A percentile compares a stretch with the other conserved stretches of the same genome.
Evolutionary conservation across 2,329 filamentous ascomycete species (phyloP).

Genomic region (Epichloe gansuensis): DNA sequence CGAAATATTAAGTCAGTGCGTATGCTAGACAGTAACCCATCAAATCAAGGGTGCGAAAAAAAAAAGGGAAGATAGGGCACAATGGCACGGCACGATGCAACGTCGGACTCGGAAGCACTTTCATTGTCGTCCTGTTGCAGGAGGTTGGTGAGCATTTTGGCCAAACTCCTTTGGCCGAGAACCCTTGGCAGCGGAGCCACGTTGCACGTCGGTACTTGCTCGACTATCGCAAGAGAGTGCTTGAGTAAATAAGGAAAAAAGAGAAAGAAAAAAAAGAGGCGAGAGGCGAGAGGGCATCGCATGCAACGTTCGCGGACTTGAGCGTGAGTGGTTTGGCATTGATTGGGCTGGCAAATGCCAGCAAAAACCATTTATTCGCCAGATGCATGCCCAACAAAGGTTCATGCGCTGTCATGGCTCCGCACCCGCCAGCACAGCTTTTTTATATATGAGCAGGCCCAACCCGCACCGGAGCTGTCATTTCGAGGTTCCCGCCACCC

Average conservation of each 20-base stretch:
- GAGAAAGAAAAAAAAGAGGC: background rate
- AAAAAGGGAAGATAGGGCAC: too few species aligned
- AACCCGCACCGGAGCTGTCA: conserved; percentile 4
- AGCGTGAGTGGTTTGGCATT: background rate
- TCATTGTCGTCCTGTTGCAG: background rate
- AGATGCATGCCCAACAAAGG: background rate
- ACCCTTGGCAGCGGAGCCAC: conserved; percentile 18
- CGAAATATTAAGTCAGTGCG: too few species aligned
- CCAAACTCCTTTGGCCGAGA: background rate
- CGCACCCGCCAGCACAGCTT: conserved; percentile 4
- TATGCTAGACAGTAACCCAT: too few species aligned
- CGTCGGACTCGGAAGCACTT: background rate
- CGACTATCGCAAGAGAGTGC: background rate
- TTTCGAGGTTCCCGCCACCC: conserved; percentile 3
- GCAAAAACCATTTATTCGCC: background rate
- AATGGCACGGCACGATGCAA: background rate
- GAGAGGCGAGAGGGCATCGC: background rate
- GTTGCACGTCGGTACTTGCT: conserved; percentile 15
- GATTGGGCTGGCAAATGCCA: conserved; percentile 3
- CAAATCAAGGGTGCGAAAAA: too few species aligned
- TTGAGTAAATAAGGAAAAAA: background rate
- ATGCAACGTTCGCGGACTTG: background rate
- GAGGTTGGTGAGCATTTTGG: background rate
- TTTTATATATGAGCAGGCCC: conserved; percentile 1
- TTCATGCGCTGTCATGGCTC: conserved; percentile 1